Base-by-base conservation (phyloP, 2,329 filamentous ascomycete genomes). In the Verticillium tricorpus region DNA sequence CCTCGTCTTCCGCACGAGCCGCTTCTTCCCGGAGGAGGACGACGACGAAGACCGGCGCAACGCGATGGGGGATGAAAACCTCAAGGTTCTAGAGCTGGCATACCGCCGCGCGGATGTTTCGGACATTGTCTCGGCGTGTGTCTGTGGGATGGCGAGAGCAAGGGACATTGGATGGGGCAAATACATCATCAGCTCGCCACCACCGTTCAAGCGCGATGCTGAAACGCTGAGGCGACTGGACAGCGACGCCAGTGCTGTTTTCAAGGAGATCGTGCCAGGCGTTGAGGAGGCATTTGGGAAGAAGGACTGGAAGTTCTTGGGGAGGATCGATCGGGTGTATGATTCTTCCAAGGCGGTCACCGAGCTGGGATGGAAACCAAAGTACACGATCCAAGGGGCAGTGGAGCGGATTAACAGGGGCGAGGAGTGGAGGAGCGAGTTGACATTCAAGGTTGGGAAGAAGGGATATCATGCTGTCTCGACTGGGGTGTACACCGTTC, bases 21-120 rank as follows among this genome's bases (percentile, higher is more conserved):
- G 80, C 57, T 82, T 83, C 73, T 82, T 82, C 63, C 78, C 78
- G 0, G 79, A 82, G 66, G 71, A 72, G 19, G 79, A 82, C 58
- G 79, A 82, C 61, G 78, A 81, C 60, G 75, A 74, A 5, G 73
- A 74, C 31, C 69, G 78, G 1, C 71, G 78, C 28, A 65, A 64
- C 9, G 66, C 69, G 2, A 69, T 79, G 60, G 67, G 61, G 2
- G 77, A 75, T 34, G 77, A 75, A n/a, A 82, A 81, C 63, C 72
- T 81, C 52, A 81, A 82, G 65, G 76, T 81, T 7, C 68, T 80
- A n/a, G 80, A 82, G 67, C 69, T 82, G 60, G 74, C 79, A 0
- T 79, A 81, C 57, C 75, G 79, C 4, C 69, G 80, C 31, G 76
- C 73, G 34, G 79, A 82, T 61, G 70, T 82, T 1, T 72, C 73